Base-by-base conservation (phyloP, 164 flowering plant species). In the Warburgia ugandensis region DNA sequence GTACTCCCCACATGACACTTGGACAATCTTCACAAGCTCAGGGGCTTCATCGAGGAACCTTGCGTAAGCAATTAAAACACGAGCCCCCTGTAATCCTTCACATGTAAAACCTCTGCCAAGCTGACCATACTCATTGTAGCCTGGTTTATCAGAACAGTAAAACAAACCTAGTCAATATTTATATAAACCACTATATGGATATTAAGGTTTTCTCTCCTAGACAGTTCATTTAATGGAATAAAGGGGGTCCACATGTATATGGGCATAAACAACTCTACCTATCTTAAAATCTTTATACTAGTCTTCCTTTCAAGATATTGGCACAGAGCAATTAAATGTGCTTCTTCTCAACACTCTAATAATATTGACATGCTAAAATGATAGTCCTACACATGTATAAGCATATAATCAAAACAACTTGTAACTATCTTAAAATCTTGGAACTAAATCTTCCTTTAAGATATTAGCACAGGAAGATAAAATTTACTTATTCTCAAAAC, bases 1-100 rank as follows among this genome's bases (percentile, higher is more conserved):
- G 81, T 88, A 88, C 83, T 94, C 99, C 72, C 99, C 99, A 37
- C 97, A 94, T 74, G 99, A 84, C 68, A 94, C 84, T 63, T 77
- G 81, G 48, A 50, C 57, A 65, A 88, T 89, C 86, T 84, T 94
- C 75, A 88, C 99, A 63, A 76, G 77, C 66, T 88, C 99, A 50
- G 97, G 94, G 74, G 97, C 80, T 61, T 94, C 99, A 63, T 94
- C 96, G 53, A 88, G 94, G 58, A 77, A 81, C 60, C 66, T 88
- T 20, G 84, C 84, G 71, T 69, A 94, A 39, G 77, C 86, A 63
- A 54, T 84, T 60, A 94, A 64, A 48, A 84, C 45, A 52, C 84
- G 84, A 71, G 97, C 80, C 68, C 83, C 81, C 71, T 94, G 99
- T 39, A 88, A 71, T 44, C 97, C 99, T 82, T 94, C 99, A 75